Percentiles rank a stretch among this genome's conserved stretches.
These are phyloP conservation scores for Aspergillus indologenus DNA, from an alignment of 495 filamentous ascomycete species.

Conservation along the genomic window DNA sequence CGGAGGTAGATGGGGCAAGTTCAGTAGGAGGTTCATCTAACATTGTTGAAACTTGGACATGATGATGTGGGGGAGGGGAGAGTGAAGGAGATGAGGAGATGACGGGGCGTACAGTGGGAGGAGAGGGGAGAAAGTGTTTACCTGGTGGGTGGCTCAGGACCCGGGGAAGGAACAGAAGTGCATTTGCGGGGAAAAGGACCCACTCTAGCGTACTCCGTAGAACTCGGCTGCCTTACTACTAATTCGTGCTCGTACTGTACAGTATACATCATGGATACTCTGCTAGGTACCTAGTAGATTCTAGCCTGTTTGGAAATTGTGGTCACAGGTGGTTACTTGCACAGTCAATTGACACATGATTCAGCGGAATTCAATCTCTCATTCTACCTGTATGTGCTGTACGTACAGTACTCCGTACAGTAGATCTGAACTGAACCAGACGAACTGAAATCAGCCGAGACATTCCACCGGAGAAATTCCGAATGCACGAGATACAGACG, in stretches of 20 bases:
- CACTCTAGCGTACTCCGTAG: not conserved
- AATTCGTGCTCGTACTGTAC: no score
- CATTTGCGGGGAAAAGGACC: not conserved
- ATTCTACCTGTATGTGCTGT: no score
- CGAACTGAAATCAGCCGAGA: not conserved
- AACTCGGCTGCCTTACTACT: no score
- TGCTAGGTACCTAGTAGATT: no score
- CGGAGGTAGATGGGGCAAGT: not conserved
- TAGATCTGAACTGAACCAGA: not conserved
- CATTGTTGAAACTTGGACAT: conserved; percentile 18
- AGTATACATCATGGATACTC: no score
- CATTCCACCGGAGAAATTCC: no score
- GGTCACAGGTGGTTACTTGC: no score
- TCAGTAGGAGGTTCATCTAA: conserved; percentile 14
- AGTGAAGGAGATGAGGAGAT: not conserved
- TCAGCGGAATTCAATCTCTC: no score
- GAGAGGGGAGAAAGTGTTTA: not conserved
- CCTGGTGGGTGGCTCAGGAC: not conserved
- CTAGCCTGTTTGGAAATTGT: no score
- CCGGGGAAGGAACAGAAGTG: not conserved
- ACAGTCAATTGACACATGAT: no score
- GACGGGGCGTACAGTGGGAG: not conserved
- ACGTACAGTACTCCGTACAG: no score
- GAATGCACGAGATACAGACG: not conserved
- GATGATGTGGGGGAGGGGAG: not conserved